These are phyloP conservation scores for Scheffersomyces ergatensis DNA, from an alignment of 805 yeast genomes.

Conservation along the genomic window DNA sequence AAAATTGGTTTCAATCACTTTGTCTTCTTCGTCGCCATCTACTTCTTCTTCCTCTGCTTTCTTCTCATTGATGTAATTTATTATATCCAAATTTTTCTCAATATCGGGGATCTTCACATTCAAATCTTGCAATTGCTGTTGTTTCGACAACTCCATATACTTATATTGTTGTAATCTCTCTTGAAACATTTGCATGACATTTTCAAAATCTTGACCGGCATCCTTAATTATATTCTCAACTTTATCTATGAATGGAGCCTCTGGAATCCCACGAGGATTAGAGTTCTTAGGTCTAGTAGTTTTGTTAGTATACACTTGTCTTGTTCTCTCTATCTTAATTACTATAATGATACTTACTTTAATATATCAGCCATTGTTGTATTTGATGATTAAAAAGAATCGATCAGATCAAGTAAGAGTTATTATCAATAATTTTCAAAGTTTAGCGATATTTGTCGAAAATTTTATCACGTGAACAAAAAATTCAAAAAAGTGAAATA, in stretches of 20 bases:
- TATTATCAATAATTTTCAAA: no score
- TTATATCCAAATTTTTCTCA: constrained; percentile 75
- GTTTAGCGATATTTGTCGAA: no score
- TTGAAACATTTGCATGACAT: constrained; percentile 72
- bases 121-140: constrained; percentile 49
- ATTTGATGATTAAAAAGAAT: no score
- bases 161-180: constrained; percentile 87
- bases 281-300: constrained; percentile 27
- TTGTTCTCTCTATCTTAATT: background rate
- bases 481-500: no score
- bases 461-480: no score
- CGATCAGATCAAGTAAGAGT: no score
- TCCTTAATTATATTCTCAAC: constrained; percentile 73
- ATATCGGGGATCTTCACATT: constrained; percentile 87
- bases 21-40: constrained; percentile 16
- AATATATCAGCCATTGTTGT: constrained; percentile 28
- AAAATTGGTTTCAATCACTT: constrained; percentile 64
- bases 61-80: constrained; percentile 54
- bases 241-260: constrained; percentile 88
- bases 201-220: constrained; percentile 63
- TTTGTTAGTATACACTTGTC: background rate
- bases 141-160: constrained; percentile 70
- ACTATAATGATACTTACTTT: constrained; percentile 32
- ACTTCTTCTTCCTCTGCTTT: constrained; percentile 30
- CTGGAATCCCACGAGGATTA: constrained; percentile 95